Evolutionary conservation across 192 early-diverging fungal species (phyloP).

Genomic region (Rhizophagus clarus): DNA sequence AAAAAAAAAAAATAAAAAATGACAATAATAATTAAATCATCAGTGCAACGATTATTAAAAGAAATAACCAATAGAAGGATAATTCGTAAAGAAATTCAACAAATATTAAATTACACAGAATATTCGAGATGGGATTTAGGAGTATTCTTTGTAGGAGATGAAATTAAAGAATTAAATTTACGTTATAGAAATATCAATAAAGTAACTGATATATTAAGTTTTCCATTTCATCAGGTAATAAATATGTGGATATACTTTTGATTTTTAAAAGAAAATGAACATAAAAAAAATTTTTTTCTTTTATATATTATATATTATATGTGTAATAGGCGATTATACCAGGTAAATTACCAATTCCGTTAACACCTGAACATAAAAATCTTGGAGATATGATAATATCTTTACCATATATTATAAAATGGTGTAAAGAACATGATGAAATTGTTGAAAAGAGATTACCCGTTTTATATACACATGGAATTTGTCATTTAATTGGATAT

Average conservation of each 20-base stretch:
- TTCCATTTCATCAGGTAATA: conserved; percentile 58
- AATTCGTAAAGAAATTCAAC: conserved; percentile 33
- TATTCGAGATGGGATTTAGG: conserved; percentile 66
- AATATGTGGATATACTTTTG: too few relatives aligned
- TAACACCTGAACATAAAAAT: conserved; percentile 52
- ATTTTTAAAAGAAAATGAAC: too few relatives aligned
- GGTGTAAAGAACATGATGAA: conserved; percentile 53
- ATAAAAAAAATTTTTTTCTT: too few relatives aligned
- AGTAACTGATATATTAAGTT: conserved; percentile 67
- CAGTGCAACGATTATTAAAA: neutral
- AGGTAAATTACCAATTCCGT: conserved; percentile 42
- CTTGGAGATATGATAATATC: conserved; percentile 68
- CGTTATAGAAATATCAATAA: conserved; percentile 53
- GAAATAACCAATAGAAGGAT: neutral
- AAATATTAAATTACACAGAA: conserved; percentile 51
- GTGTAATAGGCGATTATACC: conserved; percentile 38
- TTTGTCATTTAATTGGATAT: conserved; percentile 70
- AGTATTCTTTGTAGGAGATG: conserved; percentile 55
- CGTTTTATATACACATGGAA: conserved; percentile 61
- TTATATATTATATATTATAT: too few relatives aligned
- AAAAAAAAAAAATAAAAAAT: neutral
- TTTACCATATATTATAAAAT: conserved; percentile 52
- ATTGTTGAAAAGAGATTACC: conserved; percentile 51
- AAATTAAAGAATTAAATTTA: conserved; percentile 52
- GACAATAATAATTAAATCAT: neutral